A percentile compares a stretch with the other conserved stretches of the same genome.
phyloP scores from a whole-genome alignment of 2,329 filamentous ascomycete genomes.

The Lachnum nothofagi region DNA sequence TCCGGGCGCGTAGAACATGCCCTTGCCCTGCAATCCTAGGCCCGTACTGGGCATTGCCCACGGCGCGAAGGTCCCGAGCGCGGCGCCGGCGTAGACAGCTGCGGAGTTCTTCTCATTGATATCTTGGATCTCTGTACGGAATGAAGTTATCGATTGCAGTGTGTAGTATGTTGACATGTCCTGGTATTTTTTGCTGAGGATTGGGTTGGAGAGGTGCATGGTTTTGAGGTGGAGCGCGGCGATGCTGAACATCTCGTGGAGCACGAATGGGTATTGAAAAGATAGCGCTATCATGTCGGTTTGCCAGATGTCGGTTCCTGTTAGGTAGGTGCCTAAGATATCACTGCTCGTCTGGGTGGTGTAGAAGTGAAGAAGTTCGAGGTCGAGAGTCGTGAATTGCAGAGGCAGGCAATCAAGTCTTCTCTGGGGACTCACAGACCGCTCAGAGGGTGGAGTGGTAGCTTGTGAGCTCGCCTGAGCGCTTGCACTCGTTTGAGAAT shows the following conservation, averaged over 20 bases:
- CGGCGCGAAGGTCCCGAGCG: conserved; percentile 30
- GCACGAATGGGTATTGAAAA: conserved; percentile 25
- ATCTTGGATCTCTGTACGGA: conserved; percentile 40
- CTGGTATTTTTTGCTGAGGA: conserved; percentile 19
- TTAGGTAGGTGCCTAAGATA: conserved; percentile 10
- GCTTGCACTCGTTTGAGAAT: neutral
- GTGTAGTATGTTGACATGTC: conserved; percentile 28
- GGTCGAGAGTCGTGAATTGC: conserved; percentile 9
- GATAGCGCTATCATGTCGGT: conserved; percentile 7
- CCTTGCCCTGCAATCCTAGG: conserved; percentile 1
- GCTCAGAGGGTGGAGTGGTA: neutral
- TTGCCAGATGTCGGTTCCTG: conserved; percentile 8
- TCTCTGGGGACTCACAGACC: neutral
- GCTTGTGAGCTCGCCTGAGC: neutral
- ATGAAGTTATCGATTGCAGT: conserved; percentile 25
- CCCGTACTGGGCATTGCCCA: conserved; percentile 15
- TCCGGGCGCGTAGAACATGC: conserved; percentile 29
- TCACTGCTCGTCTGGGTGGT: conserved; percentile 11
- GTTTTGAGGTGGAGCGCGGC: conserved; percentile 33
- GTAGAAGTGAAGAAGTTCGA: conserved; percentile 17
- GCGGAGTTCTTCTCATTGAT: conserved; percentile 33
- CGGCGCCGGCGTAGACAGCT: conserved; percentile 25
- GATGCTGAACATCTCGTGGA: conserved; percentile 31
- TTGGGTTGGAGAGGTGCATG: conserved; percentile 9
- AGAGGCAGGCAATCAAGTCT: neutral